Conservation (phyloP, 139 green algal genomes). For the Haematococcus lacustris region DNA sequence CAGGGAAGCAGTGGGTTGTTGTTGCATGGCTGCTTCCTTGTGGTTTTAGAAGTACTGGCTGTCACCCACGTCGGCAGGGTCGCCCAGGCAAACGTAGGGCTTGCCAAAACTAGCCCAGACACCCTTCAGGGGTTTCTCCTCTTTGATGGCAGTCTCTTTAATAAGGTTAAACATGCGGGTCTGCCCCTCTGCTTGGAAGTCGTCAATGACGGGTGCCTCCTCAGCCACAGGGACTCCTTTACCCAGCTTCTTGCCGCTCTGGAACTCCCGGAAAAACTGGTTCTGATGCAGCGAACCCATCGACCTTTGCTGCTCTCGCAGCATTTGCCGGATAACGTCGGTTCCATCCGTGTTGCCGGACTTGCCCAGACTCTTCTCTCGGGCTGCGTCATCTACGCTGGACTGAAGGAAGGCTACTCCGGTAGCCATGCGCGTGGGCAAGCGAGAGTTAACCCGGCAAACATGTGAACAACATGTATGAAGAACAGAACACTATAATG, state of each 20-base stretch:
- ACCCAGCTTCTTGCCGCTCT: slow-evolving; percentile 19
- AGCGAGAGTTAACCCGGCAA: too few species aligned
- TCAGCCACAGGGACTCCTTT: slow-evolving; percentile 21
- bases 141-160: slow-evolving; percentile 25
- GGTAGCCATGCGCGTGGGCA: too few species aligned
- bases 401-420: slow-evolving; percentile 21
- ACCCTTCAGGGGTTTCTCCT: slow-evolving; percentile 24
- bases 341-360: slow-evolving; percentile 25
- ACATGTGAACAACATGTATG: too few species aligned
- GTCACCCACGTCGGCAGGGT: slow-evolving; percentile 14
- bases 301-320: slow-evolving; percentile 33
- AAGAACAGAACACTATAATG: too few species aligned
- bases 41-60: too few species aligned
- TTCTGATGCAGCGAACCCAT: slow-evolving; percentile 29
- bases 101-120: slow-evolving; percentile 39
- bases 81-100: slow-evolving; percentile 31
- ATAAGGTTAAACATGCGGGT: slow-evolving; percentile 40
- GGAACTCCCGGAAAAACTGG: slow-evolving; percentile 38
- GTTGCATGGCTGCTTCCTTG: too few species aligned
- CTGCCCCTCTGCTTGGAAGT: slow-evolving; percentile 41
- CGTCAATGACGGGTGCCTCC: slow-evolving; percentile 7
- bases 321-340: slow-evolving; percentile 35
- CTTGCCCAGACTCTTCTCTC: slow-evolving; percentile 14
- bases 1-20: background rate
- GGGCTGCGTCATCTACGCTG: slow-evolving; percentile 18